phyloP scores from a whole-genome alignment of 768 basidiomycete species.

The Mycena filopes region DNA sequence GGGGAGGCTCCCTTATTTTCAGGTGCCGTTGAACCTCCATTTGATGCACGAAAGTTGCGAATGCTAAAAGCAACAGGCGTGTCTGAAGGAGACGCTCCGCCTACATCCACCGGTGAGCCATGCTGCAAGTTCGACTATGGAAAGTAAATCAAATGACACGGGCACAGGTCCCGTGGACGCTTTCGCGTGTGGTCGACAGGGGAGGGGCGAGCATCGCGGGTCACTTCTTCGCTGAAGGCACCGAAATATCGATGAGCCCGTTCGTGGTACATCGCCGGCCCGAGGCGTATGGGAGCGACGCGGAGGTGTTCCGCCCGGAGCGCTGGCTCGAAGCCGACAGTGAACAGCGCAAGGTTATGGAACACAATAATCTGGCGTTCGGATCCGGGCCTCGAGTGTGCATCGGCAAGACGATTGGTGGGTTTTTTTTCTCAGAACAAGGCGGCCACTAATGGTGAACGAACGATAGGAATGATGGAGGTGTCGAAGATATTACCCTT shows the following conservation, averaged over 20 bases:
- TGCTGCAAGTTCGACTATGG: too few species aligned
- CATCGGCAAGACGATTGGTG: constrained; percentile 19
- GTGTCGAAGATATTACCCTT: constrained; percentile 17
- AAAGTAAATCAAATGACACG: not conserved
- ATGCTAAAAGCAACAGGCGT: constrained; percentile 2
- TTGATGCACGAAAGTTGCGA: not conserved
- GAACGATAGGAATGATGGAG: constrained; percentile 18
- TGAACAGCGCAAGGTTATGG: constrained; percentile 10
- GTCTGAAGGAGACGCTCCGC: constrained; percentile 21
- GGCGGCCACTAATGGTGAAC: not conserved
- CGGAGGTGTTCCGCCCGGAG: constrained; percentile 16
- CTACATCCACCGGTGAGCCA: constrained; percentile 17
- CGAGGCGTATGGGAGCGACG: constrained; percentile 21
- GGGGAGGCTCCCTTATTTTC: constrained; percentile 12
- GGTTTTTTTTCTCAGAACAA: not conserved
- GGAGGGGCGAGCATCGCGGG: constrained; percentile 7
- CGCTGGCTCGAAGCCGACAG: constrained; percentile 23
- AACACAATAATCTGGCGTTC: constrained; percentile 24
- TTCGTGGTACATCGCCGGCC: constrained; percentile 16
- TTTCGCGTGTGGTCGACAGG: not conserved
- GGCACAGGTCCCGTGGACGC: constrained; percentile 19
- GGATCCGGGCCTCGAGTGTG: constrained; percentile 23
- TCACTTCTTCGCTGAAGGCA: constrained; percentile 14
- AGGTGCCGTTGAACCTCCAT: not conserved
- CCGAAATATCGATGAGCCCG: constrained; percentile 25